These are phyloP conservation scores for Emergomyces pasteurianus DNA, from an alignment of 2,329 filamentous ascomycete genomes.

Conservation along the genomic window DNA sequence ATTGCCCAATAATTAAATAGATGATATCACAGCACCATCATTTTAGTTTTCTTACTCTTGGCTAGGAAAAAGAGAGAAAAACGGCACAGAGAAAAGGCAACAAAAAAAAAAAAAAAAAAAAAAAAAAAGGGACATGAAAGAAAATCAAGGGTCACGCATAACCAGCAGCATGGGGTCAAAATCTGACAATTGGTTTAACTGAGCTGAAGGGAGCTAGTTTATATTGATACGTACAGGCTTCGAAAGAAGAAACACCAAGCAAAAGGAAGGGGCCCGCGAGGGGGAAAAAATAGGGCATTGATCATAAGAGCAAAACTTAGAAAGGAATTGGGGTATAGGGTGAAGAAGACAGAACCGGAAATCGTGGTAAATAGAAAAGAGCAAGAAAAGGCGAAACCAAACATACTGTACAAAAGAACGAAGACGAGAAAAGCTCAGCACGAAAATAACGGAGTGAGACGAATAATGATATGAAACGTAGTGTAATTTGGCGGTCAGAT, in stretches of 20 bases:
- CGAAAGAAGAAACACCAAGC: neutral
- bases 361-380: neutral
- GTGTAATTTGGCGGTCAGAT: neutral
- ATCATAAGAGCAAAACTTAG: neutral
- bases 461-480: no score
- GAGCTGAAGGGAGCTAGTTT: neutral
- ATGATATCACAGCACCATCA: neutral
- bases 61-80: no score
- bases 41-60: no score
- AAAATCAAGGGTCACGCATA: no score
- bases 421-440: neutral
- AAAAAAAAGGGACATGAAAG: no score
- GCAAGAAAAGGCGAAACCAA: neutral
- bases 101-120: no score
- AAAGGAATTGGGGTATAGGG: neutral
- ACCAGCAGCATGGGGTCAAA: no score
- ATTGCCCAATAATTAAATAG: neutral
- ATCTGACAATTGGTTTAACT: neutral
- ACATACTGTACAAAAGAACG: neutral
- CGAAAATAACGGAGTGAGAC: neutral
- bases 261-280: neutral
- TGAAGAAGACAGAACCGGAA: neutral
- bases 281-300: neutral
- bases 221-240: neutral
- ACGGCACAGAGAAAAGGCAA: no score